Conservation (phyloP, 2,329 filamentous ascomycete species). For the Colletotrichum somersetense region DNA sequence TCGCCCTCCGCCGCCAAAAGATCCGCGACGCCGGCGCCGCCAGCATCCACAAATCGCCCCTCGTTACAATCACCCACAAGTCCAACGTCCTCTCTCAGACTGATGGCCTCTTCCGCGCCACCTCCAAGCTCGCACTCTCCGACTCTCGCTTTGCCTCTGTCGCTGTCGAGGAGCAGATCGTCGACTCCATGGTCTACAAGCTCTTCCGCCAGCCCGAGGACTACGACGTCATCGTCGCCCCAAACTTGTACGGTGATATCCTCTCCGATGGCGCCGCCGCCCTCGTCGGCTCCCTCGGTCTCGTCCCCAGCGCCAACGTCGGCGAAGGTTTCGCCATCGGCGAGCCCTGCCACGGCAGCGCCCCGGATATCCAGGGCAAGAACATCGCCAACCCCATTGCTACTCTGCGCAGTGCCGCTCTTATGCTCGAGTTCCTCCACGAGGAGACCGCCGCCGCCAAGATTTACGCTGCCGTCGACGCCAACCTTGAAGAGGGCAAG, state of each 20-base stretch:
- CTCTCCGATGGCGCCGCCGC: constrained; percentile 95
- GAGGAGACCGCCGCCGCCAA: constrained; percentile 87
- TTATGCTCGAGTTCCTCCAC: constrained; percentile 97
- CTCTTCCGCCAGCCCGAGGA: constrained; percentile 94
- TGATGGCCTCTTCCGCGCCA: constrained; percentile 92
- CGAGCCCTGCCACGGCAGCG: constrained; percentile 96
- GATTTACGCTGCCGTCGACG: constrained; percentile 94
- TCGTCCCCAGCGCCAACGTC: constrained; percentile 96
- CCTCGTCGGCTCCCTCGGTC: constrained; percentile 85
- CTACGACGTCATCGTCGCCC: constrained; percentile 98
- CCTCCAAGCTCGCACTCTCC: constrained; percentile 79
- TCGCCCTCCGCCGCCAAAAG: constrained; percentile 87
- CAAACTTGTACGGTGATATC: constrained; percentile 97
- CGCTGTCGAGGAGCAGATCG: constrained; percentile 93
- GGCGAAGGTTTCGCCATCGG: constrained; percentile 95
- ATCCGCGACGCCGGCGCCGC: constrained; percentile 72
- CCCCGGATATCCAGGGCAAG: constrained; percentile 94
- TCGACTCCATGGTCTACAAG: constrained; percentile 99
- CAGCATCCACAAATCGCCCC: constrained; percentile 75
- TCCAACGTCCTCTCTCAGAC: constrained; percentile 97
- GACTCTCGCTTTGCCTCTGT: constrained; percentile 73
- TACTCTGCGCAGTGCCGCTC: constrained; percentile 87
- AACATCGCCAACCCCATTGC: constrained; percentile 97
- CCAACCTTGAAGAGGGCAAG: constrained; percentile 85
- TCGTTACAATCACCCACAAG: constrained; percentile 98